Evolutionary conservation across 2,329 filamentous ascomycete species (phyloP), one percentile per base, ranked within the genome.

Genomic region (Pseudogymnoascus sp.): DNA sequence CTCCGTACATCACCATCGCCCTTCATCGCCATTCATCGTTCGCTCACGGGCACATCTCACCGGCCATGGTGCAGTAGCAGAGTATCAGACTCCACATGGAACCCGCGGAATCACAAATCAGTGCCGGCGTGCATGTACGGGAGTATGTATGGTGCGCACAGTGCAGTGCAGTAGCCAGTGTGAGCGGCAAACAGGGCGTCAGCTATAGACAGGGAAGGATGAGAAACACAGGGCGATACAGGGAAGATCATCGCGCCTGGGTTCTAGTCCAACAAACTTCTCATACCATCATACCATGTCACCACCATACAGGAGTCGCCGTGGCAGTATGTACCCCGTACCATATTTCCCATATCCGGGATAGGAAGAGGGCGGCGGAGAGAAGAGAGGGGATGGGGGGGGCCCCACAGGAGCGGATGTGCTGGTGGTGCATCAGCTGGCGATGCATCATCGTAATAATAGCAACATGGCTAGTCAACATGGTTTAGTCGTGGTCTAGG

Each of bases 311-410:
- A 40, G n/a, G 15, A 38, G n/a, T 40, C 5, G 11, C 17, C 11
- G n/a, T n/a, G 10, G 19, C 13, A 19, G 40, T 46, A 46, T 31
- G 46, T 53, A 53, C 23, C n/a, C 3, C 1, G 50, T 56, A 56
- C 50, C 50, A 35, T 33, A 56, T 56, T 56, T 56, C 50, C 50
- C 50, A 56, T 13, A 56, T 56, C 50, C 50, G 50, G 50, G 50
- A 56, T 56, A 33, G 29, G 17, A 56, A 56, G 46, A 56, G 50
- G 50, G 50, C 50, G 15, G 29, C 50, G n/a, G 17, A 7, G 26
- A 17, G 46, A 56, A 56, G 15, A 31, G 46, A 29, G 23, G 23
- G 15, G 19, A 6, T 11, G 6, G 42, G 19, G 21, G 21, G 6
- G 7, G 42, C 5, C 44, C 44, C 44, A 50, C 11, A 26, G 15